Base-by-base conservation (phyloP, 805 yeast species). In the Lipomyces lipofer region DNA sequence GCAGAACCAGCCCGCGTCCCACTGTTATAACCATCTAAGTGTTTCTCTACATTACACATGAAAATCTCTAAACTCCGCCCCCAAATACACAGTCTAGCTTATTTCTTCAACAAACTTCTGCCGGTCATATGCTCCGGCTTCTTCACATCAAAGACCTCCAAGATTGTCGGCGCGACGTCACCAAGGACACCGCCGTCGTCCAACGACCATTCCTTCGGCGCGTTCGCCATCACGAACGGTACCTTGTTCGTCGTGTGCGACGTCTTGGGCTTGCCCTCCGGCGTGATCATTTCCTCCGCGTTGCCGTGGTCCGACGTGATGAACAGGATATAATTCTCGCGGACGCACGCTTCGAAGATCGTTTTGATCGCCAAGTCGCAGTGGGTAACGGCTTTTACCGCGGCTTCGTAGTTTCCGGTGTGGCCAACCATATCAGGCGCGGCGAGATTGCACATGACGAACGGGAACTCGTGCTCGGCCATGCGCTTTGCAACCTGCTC, bases 401-500 rank as follows among this genome's bases (percentile, higher is more conserved):
- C 64, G 24, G 64, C 59, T 30, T 60, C 64, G 51, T 60, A 60
- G 21, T 56, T 59, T 28, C 64, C 64, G 5, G 64, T 60, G 49
- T 60, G 64, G 28, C 64, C 64, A 21, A 60, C 64, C 64, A 60
- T 60, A 42, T 60, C 64, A 15, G 64, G 64, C 8, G 63, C 63
- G 7, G 64, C 64, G 19, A 60, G 54, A 42, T 60, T 60, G 54
- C 64, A 60, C 63, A 60, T 59, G 25, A 60, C 61, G 33, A 60
- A 56, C 38, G 64, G 64, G 51, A 44, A 59, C 39, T 45, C 38
- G 38, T 59, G 60, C 47, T 57, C 63, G 22, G 49, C 49, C 4
- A 60, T 42, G 5, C 64, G 63, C 49, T 43, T 45, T 27, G 56
- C 49, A 12, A 60, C 61, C 52, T 59, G 53, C 35, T 46, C 54